Conservation (phyloP, 2,329 filamentous ascomycete species). For the Emergomyces pasteurianus region DNA sequence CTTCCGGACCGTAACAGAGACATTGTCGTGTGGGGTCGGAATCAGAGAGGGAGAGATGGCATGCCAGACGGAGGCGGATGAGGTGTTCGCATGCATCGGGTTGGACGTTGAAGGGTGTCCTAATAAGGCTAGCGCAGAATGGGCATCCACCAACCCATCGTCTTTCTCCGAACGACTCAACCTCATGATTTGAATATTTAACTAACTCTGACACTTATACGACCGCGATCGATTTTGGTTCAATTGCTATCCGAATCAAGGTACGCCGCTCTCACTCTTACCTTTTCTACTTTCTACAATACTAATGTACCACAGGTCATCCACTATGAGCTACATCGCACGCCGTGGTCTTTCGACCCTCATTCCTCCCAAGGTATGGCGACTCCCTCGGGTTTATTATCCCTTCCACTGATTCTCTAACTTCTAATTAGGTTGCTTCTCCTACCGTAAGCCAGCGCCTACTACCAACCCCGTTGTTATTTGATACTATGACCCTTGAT, state of each 20-base stretch:
- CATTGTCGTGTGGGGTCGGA: conserved; percentile 38
- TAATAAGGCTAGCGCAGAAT: conserved; percentile 24
- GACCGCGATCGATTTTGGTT: conserved; percentile 22
- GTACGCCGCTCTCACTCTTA: conserved; percentile 10
- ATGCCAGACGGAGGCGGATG: not conserved
- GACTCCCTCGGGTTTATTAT: conserved; percentile 13
- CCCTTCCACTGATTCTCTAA: conserved; percentile 26
- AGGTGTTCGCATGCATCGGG: not conserved
- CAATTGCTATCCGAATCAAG: conserved; percentile 22
- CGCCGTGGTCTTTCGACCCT: conserved; percentile 93
- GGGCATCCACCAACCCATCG: conserved; percentile 17
- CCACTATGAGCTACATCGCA: conserved; percentile 84
- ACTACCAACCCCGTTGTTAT: not conserved
- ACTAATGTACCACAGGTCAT: conserved; percentile 16
- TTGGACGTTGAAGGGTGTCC: conserved; percentile 8
- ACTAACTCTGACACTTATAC: conserved; percentile 14
- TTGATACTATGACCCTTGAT: conserved; percentile 2
- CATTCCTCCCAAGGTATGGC: conserved; percentile 91
- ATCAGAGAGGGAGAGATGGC: conserved; percentile 1
- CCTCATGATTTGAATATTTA: conserved; percentile 1
- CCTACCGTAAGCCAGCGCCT: conserved; percentile 55
- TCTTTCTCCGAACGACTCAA: not conserved
- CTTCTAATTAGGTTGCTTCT: conserved; percentile 56
- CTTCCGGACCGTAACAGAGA: conserved; percentile 49
- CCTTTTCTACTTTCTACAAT: not conserved